These are phyloP conservation scores for Yamadazyma takamatsuzukensis DNA, from an alignment of 805 yeast genomes.

Conservation along the genomic window DNA sequence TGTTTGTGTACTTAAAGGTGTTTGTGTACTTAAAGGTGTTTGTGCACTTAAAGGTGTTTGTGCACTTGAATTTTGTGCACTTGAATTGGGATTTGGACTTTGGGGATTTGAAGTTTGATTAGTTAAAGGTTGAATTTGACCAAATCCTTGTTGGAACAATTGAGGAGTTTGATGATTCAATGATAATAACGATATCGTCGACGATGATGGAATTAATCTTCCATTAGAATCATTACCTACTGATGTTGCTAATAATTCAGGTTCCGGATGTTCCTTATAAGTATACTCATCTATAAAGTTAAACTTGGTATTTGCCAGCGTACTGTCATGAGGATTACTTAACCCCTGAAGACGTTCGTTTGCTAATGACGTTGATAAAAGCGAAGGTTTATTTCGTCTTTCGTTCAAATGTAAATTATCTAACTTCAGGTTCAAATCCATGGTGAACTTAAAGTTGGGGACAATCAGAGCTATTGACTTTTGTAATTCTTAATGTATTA, in stretches of 20 bases:
- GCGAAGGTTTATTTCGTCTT: slow-evolving; percentile 9
- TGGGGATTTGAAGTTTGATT: too few species aligned
- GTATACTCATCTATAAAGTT: background rate
- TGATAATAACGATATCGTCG: slow-evolving; percentile 38
- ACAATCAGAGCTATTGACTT: too few species aligned
- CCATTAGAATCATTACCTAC: slow-evolving; percentile 41
- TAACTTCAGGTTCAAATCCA: slow-evolving; percentile 9
- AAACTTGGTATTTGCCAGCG: background rate
- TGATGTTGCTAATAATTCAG: slow-evolving; percentile 39
- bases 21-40: too few species aligned
- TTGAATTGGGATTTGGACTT: too few species aligned
- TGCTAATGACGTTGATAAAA: slow-evolving; percentile 16
- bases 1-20: too few species aligned
- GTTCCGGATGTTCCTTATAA: slow-evolving; percentile 42
- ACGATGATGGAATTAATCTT: slow-evolving; percentile 38
- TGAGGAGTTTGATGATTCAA: slow-evolving; percentile 21
- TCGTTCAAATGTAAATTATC: slow-evolving; percentile 10
- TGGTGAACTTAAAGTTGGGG: too few species aligned
- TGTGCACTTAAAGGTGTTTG: too few species aligned
- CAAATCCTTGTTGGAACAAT: slow-evolving; percentile 1
- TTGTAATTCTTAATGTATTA: slow-evolving; percentile 1
- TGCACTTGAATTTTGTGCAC: too few species aligned
- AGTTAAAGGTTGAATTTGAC: slow-evolving; percentile 3
- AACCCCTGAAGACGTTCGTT: slow-evolving; percentile 7
- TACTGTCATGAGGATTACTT: too few species aligned